These are phyloP conservation scores for Cladosporium sp. DNA, from an alignment of 2,329 filamentous ascomycete species.

Conservation along the genomic window DNA sequence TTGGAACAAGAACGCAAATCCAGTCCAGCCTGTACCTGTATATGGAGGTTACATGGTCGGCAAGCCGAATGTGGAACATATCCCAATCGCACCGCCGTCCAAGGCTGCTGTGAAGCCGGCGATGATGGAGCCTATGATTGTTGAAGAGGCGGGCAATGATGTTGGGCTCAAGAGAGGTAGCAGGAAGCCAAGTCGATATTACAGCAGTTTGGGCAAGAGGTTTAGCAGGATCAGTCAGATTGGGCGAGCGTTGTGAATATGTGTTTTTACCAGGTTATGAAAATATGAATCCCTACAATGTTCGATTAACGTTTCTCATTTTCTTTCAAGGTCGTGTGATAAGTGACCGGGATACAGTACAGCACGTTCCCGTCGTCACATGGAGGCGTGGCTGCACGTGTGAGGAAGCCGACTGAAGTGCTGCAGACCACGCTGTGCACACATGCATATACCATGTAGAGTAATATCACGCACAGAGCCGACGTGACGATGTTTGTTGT, in stretches of 20 bases:
- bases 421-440: not conserved
- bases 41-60: not conserved
- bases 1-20: slow-evolving; percentile 11
- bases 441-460: not conserved
- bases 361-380: not conserved
- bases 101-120: not conserved
- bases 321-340: not conserved
- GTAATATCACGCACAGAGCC: too few relatives aligned
- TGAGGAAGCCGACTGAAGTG: not conserved
- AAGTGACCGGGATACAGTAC: not conserved
- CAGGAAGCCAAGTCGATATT: slow-evolving; percentile 5
- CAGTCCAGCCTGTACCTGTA: not conserved
- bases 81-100: not conserved
- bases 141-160: not conserved
- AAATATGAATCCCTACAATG: too few relatives aligned
- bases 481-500: not conserved
- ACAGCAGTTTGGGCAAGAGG: not conserved
- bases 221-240: slow-evolving; percentile 8
- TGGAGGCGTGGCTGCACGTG: not conserved
- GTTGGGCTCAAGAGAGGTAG: not conserved
- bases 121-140: slow-evolving; percentile 11
- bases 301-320: too few relatives aligned
- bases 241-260: slow-evolving; percentile 2
- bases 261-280: too few relatives aligned
- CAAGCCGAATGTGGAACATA: not conserved